These are phyloP conservation scores for Nothophytophthora sp. DNA, from an alignment of 352 stramenopile species.

Conservation along the genomic window DNA sequence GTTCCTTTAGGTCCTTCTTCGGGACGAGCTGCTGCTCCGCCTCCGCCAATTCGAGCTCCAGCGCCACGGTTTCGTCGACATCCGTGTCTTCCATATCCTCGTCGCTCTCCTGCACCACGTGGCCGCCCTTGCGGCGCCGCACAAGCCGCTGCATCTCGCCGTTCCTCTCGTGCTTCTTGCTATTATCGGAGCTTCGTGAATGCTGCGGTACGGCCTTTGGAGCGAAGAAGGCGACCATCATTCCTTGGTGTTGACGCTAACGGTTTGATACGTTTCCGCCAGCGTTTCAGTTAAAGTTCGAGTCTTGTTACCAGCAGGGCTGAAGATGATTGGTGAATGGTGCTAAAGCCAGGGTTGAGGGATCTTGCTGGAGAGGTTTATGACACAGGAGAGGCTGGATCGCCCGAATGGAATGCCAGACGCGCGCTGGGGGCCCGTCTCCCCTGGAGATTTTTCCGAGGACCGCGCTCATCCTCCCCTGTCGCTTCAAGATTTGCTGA, in stretches of 20 bases:
- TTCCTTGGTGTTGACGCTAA: too few species aligned
- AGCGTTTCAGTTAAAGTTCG: not conserved
- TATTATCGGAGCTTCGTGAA: not conserved
- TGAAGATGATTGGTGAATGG: too few species aligned
- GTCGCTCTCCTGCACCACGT: constrained; percentile 20
- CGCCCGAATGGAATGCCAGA: not conserved
- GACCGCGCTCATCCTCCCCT: not conserved
- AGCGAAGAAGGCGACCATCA: too few species aligned
- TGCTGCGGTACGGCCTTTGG: too few species aligned
- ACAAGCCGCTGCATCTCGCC: constrained; percentile 22
- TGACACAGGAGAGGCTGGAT: too few species aligned
- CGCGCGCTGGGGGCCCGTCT: not conserved
- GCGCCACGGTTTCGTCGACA: not conserved
- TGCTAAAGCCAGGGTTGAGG: not conserved
- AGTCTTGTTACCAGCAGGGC: too few species aligned
- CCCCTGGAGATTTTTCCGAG: not conserved
- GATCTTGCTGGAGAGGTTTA: constrained; percentile 9
- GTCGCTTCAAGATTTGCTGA: constrained; percentile 8
- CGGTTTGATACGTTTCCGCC: too few species aligned
- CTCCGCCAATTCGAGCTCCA: constrained; percentile 9
- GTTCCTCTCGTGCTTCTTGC: not conserved
- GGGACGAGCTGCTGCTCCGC: constrained; percentile 6
- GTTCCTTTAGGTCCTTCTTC: too few species aligned
- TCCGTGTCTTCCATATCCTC: constrained; percentile 14
- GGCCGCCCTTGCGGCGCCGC: constrained; percentile 19